Base-by-base conservation (phyloP, 441 rosid genomes). In the Flueggea neowawraea region DNA sequence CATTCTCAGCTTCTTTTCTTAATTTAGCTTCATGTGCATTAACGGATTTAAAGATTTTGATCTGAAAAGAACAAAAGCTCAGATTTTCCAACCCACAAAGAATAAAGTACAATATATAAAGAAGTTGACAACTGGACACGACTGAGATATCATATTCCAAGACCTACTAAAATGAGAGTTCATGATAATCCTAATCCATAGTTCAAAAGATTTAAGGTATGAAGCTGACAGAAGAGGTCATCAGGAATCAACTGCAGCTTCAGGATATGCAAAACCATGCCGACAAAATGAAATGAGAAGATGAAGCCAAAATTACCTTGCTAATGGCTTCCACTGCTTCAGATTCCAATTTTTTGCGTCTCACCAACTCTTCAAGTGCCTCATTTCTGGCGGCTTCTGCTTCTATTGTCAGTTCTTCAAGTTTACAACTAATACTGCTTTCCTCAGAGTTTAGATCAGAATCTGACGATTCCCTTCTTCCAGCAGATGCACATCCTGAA, bases 1-100 rank as follows among this genome's bases (percentile, higher is more conserved):
- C 77, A 58, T 77, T 76, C 72, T 83, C 89, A 28, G 81, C 84
- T 71, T 78, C 74, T 62, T 63, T 71, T 63, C 81, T 69, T 54
- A 77, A 77, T 49, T 74, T 74, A 48, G 73, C 65, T 75, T 85
- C 91, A 64, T 16, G 69, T 58, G 62, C 63, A 80, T 47, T 63
- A 16, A 80, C 79, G 63, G 80, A 68, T 60, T 85, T 82, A 43
- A 75, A 68, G 50, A 58, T 43, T 68, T 72, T 77, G 16, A 74
- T 75, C 85, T 82, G 79, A 59, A 60, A 64, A 64, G 49, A 59
- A 54, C 22, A 54, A 52, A 52, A 6, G 52, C 49, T 55, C 50
- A 68, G 43, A 8, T 5, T 36, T 36, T 36, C 9, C 32, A n/a
- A 59, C 43, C 28, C 31, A 43, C 50, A 44, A 36, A 54, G 13